A percentile compares a stretch with the other conserved stretches of the same genome.
Conservation (phyloP, 2,329 filamentous ascomycete species). For the Arachnomyces sp. region DNA sequence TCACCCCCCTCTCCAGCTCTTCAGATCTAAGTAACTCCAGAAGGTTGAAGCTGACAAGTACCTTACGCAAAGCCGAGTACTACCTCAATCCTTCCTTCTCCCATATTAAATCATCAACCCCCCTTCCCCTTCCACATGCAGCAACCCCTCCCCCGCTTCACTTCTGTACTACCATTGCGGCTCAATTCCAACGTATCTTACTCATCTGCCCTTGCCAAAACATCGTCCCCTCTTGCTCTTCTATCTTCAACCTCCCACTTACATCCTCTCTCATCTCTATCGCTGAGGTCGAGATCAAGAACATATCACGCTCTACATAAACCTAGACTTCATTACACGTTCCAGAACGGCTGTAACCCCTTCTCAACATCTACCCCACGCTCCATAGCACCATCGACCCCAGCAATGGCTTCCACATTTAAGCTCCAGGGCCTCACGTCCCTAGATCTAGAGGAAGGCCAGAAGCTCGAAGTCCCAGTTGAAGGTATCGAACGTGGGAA, state of each 20-base stretch:
- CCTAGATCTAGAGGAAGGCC: conserved; percentile 65
- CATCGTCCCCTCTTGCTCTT: no score
- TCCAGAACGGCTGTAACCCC: not conserved
- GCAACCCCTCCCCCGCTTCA: conserved; percentile 10
- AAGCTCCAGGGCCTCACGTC: conserved; percentile 66
- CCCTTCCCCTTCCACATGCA: conserved; percentile 1
- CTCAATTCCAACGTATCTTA: not conserved
- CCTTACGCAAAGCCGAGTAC: no score
- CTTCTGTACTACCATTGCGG: not conserved
- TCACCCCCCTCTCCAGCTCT: no score
- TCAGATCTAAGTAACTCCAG: no score
- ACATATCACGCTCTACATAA: no score
- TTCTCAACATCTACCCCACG: conserved; percentile 8
- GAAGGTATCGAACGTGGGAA: conserved; percentile 82
- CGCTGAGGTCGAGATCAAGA: no score
- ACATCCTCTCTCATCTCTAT: no score
- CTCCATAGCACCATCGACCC: conserved; percentile 13
- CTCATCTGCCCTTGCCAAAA: not conserved
- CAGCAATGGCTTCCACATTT: conserved; percentile 34
- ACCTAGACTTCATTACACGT: no score
- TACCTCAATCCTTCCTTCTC: no score
- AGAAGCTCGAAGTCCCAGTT: conserved; percentile 83
- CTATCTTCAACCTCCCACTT: no score
- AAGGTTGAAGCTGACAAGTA: no score
- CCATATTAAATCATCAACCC: no score